These are phyloP conservation scores for Debaryomyces subglobosus DNA, from an alignment of 1,139 yeast species.

Conservation along the genomic window DNA sequence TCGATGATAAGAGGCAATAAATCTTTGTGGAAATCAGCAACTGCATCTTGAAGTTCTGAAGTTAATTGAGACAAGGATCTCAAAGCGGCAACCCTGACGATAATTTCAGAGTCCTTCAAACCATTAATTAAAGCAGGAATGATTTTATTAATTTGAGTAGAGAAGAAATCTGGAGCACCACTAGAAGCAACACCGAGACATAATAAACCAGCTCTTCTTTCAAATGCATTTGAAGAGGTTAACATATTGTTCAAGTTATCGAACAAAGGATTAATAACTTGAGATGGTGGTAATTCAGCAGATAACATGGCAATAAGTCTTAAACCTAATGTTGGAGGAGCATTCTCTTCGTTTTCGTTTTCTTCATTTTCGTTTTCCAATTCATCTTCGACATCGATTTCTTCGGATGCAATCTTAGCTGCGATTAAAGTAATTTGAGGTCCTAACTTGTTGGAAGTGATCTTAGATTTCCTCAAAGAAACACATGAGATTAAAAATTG, in stretches of 20 bases:
- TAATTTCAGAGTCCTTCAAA: slow-evolving; percentile 72
- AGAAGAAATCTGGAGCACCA: slow-evolving; percentile 93
- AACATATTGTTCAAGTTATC: slow-evolving; percentile 68
- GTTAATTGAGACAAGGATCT: slow-evolving; percentile 80
- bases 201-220: slow-evolving; percentile 86
- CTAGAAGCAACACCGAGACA: slow-evolving; percentile 82
- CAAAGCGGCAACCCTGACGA: slow-evolving; percentile 86
- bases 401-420: slow-evolving; percentile 78
- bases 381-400: slow-evolving; percentile 71
- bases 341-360: slow-evolving; percentile 88
- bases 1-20: slow-evolving; percentile 85
- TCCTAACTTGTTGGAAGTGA: slow-evolving; percentile 70
- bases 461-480: slow-evolving; percentile 69
- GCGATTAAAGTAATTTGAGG: slow-evolving; percentile 78
- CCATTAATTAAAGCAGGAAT: slow-evolving; percentile 77
- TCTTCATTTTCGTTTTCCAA: slow-evolving; percentile 82
- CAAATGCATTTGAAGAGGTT: slow-evolving; percentile 64
- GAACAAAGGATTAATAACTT: slow-evolving; percentile 80
- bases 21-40: slow-evolving; percentile 80
- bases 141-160: slow-evolving; percentile 72
- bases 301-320: slow-evolving; percentile 81
- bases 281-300: slow-evolving; percentile 87
- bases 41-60: slow-evolving; percentile 78
- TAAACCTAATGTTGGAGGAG: slow-evolving; percentile 77
- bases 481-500: slow-evolving; percentile 83